A percentile compares a stretch with the other conserved stretches of the same genome.
phyloP scores from a whole-genome alignment of 345 rosid species.

The Dovyalis caffra region DNA sequence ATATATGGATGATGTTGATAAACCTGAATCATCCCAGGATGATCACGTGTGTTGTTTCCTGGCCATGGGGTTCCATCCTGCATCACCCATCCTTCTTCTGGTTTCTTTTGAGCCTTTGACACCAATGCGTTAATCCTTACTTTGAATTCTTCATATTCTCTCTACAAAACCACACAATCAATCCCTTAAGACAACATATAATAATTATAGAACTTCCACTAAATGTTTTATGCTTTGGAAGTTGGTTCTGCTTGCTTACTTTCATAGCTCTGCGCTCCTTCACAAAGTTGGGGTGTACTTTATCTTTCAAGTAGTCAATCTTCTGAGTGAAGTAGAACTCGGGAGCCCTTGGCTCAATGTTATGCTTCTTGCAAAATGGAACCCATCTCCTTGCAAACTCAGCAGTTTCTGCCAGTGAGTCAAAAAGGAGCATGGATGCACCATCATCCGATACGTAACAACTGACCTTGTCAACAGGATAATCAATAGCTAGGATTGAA shows the following conservation, averaged over 20 bases:
- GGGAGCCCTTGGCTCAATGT: no score
- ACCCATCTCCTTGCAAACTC: conserved; percentile 99
- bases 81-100: conserved; percentile 99
- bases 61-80: conserved; percentile 99
- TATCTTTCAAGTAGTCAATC: no score
- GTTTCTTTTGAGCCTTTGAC: conserved; percentile 92
- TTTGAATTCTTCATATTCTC: conserved; percentile 97
- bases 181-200: not conserved
- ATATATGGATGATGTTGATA: not conserved
- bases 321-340: no score
- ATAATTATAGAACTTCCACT: not conserved
- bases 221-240: not conserved
- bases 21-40: conserved; percentile 99
- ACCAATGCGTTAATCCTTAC: conserved; percentile 87
- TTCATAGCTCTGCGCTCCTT: conserved; percentile 99
- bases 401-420: conserved; percentile 79
- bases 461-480: conserved; percentile 82
- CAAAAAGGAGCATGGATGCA: conserved; percentile 92
- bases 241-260: conserved; percentile 42
- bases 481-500: conserved; percentile 75
- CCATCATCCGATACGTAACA: conserved; percentile 98
- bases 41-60: conserved; percentile 96
- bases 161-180: conserved; percentile 39
- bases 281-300: no score
- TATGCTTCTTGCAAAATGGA: conserved; percentile 89